Conservation (phyloP, 768 basidiomycete species). For the Tricholoma matsutake region DNA sequence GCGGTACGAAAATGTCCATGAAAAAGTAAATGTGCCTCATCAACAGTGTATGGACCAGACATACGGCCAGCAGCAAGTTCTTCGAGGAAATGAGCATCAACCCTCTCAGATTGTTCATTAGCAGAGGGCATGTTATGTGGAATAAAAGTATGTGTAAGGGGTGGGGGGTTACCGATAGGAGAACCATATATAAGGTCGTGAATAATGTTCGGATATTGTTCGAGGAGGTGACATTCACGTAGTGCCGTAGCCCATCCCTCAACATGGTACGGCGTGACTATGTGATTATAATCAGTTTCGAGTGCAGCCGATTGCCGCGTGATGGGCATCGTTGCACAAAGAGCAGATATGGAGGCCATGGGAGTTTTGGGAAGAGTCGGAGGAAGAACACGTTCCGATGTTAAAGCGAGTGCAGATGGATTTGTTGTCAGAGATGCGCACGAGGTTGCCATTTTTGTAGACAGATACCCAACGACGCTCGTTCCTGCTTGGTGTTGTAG, state of each 20-base stretch:
- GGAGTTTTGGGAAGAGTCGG: neutral
- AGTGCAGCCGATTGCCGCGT: neutral
- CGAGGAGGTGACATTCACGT: neutral
- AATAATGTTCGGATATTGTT: neutral
- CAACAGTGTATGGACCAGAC: neutral
- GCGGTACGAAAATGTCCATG: neutral
- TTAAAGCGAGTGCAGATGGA: constrained; percentile 4
- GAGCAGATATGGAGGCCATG: neutral
- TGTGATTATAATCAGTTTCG: neutral
- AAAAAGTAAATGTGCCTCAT: neutral
- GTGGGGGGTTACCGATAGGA: neutral
- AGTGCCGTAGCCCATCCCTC: neutral
- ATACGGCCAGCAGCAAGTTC: neutral
- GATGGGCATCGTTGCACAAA: neutral
- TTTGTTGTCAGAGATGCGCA: neutral
- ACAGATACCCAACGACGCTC: neutral
- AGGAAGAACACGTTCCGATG: too few relatives aligned
- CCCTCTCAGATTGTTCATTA: neutral
- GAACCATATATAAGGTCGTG: neutral
- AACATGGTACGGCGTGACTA: neutral
- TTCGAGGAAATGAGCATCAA: neutral
- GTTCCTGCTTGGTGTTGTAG: neutral
- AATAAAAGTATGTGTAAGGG: neutral
- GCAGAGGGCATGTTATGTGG: too few relatives aligned
- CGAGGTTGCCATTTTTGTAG: neutral